phyloP scores from a whole-genome alignment of 257 asterid species.

The Nicotiana undulata region DNA sequence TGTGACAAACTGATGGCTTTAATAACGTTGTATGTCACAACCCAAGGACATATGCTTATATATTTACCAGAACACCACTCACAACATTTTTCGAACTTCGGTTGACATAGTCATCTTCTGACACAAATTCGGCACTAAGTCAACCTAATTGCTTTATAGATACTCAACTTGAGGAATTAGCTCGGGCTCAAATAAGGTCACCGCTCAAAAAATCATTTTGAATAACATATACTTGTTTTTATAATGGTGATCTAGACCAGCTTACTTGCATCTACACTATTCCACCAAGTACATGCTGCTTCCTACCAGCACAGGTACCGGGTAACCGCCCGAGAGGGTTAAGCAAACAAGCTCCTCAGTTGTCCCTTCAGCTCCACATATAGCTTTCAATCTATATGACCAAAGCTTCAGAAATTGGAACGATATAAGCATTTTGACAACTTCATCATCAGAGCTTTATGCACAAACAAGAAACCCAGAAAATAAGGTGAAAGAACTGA shows the following conservation, averaged over 20 bases:
- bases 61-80: neutral
- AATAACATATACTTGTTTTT: no score
- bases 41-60: neutral
- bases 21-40: neutral
- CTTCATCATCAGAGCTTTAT: slow-evolving; percentile 24
- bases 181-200: neutral
- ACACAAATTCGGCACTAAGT: slow-evolving; percentile 26
- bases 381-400: slow-evolving; percentile 18
- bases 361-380: slow-evolving; percentile 58
- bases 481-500: neutral
- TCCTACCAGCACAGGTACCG: no score
- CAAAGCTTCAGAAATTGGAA: slow-evolving; percentile 51
- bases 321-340: neutral
- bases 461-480: neutral
- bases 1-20: no score
- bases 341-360: slow-evolving; percentile 39
- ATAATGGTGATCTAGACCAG: no score
- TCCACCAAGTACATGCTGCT: no score
- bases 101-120: no score
- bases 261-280: no score
- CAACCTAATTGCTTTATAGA: slow-evolving; percentile 16
- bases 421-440: slow-evolving; percentile 23
- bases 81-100: no score
- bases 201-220: neutral
- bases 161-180: slow-evolving; percentile 26